Evolutionary conservation across 2,329 filamentous ascomycete species (phyloP).

Genomic region (Fusarium guadeloupense): DNA sequence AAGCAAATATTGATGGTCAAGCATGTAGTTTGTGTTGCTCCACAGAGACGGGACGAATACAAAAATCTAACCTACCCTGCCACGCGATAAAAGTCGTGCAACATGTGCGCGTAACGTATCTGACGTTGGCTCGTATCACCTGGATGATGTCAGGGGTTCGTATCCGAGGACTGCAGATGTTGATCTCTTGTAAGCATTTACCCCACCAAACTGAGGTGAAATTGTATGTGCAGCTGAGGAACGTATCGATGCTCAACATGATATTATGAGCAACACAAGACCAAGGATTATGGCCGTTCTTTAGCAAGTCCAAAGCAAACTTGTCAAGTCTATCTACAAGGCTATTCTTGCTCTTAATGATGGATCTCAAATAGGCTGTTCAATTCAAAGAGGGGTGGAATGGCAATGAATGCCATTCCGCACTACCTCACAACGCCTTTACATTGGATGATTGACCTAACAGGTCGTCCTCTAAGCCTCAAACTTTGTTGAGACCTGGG

Average conservation of each 20-base stretch:
- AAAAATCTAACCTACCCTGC: constrained; percentile 4
- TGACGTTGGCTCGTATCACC: constrained; percentile 12
- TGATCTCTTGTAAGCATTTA: constrained; percentile 3
- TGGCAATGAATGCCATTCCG: constrained; percentile 1
- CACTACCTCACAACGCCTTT: constrained; percentile 12
- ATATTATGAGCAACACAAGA: background rate
- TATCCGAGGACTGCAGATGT: constrained; percentile 6
- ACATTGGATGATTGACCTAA: constrained; percentile 16
- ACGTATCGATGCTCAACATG: background rate
- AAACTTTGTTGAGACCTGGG: constrained; percentile 25
- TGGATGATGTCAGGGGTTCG: constrained; percentile 33
- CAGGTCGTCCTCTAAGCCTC: constrained; percentile 28
- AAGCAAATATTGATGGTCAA: background rate
- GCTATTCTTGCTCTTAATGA: constrained; percentile 4
- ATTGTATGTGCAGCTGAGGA: background rate
- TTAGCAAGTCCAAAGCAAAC: constrained; percentile 12
- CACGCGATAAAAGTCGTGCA: constrained; percentile 10
- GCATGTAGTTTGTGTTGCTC: background rate
- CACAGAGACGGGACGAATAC: background rate
- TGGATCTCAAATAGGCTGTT: constrained; percentile 27
- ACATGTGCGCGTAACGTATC: constrained; percentile 7
- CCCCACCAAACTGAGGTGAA: constrained; percentile 16
- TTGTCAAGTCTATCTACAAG: constrained; percentile 26
- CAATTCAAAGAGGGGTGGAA: constrained; percentile 29
- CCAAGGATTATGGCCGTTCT: background rate